Evolutionary conservation across 2,329 filamentous ascomycete genomes (phyloP).

Genomic region (Biscogniauxia sp.): DNA sequence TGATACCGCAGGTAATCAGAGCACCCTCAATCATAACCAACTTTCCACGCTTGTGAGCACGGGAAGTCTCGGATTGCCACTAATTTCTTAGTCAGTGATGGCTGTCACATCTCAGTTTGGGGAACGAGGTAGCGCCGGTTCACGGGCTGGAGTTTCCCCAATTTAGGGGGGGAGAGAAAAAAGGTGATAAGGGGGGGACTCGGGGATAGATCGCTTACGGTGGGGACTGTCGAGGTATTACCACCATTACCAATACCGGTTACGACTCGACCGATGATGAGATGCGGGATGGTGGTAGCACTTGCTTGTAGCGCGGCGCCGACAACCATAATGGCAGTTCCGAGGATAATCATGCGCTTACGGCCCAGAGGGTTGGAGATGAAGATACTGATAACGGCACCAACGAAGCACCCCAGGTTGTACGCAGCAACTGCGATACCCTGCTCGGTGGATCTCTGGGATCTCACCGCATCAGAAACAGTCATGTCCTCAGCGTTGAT

Average conservation of each 20-base stretch:
- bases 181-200: too few relatives aligned
- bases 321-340: conserved; percentile 56
- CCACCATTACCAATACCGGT: conserved; percentile 43
- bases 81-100: background rate
- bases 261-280: conserved; percentile 54
- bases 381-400: conserved; percentile 44
- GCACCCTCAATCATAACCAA: conserved; percentile 61
- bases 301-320: conserved; percentile 47
- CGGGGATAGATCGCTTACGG: conserved; percentile 19
- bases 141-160: background rate
- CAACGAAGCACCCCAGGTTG: conserved; percentile 58
- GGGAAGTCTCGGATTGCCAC: conserved; percentile 60
- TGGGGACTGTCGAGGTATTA: conserved; percentile 49
- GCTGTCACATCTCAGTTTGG: background rate
- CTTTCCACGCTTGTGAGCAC: conserved; percentile 56
- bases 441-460: conserved; percentile 49
- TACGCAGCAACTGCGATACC: conserved; percentile 54
- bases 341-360: conserved; percentile 54
- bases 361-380: conserved; percentile 58
- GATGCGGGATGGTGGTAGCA: conserved; percentile 46
- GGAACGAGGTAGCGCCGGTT: background rate
- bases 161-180: too few relatives aligned
- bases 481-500: conserved; percentile 46
- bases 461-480: conserved; percentile 33
- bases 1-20: conserved; percentile 56